These are phyloP conservation scores for Artemisia tridentata DNA, from an alignment of 129 eudicot genomes.

Conservation along the genomic window DNA sequence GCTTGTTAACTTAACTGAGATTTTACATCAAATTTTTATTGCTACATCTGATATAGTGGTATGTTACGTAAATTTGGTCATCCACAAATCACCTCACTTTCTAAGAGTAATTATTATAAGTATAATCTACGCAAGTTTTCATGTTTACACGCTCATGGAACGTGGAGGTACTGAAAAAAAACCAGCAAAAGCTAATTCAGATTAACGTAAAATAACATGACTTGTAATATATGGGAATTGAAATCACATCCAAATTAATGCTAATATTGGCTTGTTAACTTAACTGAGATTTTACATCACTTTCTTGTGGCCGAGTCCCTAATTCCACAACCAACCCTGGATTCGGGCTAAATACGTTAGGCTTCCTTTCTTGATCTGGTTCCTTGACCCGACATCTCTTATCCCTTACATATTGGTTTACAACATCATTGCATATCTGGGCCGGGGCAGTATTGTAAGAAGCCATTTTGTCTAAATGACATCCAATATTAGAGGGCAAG, in stretches of 20 bases:
- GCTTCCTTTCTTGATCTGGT: constrained; percentile 32
- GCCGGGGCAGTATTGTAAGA: constrained; percentile 6
- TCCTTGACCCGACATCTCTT: constrained; percentile 21
- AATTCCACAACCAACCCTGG: constrained; percentile 21
- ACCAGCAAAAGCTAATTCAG: neutral
- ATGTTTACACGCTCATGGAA: neutral
- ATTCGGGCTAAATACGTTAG: constrained; percentile 15
- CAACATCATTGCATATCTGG: constrained; percentile 1
- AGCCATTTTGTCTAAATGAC: constrained; percentile 25
- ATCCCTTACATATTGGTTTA: constrained; percentile 21
- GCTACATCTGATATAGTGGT: no score
- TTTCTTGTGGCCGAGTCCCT: constrained; percentile 41
- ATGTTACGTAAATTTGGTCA: no score
- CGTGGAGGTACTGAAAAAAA: neutral
- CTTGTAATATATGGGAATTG: neutral
- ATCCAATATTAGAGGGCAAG: constrained; percentile 51
- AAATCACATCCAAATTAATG: constrained; percentile 15
- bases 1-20: no score
- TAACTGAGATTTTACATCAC: constrained; percentile 37
- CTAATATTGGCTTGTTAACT: constrained; percentile 16
- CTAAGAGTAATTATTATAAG: no score
- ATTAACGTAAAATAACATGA: neutral
- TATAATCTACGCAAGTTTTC: neutral
- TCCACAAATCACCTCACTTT: no score
- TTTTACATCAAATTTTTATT: no score